Conservation (phyloP, 2,329 filamentous ascomycete genomes). For the Pseudogymnoascus sp. region DNA sequence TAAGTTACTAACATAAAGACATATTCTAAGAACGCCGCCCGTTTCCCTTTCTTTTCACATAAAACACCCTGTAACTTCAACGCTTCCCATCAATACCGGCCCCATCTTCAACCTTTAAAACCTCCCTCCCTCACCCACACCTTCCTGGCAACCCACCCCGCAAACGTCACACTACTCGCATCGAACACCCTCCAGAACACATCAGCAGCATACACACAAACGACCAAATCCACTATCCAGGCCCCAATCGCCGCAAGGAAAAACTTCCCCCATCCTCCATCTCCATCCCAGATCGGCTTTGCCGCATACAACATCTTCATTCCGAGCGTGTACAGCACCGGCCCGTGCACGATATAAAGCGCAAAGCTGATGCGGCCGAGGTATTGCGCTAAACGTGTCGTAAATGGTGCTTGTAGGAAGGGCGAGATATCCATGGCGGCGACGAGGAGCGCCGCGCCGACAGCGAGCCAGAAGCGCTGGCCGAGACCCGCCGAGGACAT, state of each 20-base stretch:
- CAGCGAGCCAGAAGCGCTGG: constrained; percentile 24
- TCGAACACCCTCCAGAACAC: constrained; percentile 52
- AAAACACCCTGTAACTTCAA: background rate
- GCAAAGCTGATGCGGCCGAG: constrained; percentile 49
- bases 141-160: constrained; percentile 37
- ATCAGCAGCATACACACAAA: constrained; percentile 46
- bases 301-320: constrained; percentile 9
- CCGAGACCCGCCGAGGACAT: constrained; percentile 11
- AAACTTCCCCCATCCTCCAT: constrained; percentile 20
- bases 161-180: constrained; percentile 40
- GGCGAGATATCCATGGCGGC: constrained; percentile 28
- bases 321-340: constrained; percentile 31
- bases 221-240: constrained; percentile 35
- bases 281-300: constrained; percentile 22
- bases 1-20: background rate
- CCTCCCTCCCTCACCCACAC: background rate
- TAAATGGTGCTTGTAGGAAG: constrained; percentile 37
- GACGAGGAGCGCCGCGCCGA: constrained; percentile 25
- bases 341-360: constrained; percentile 50
- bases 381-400: constrained; percentile 42
- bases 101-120: background rate
- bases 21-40: background rate
- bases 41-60: background rate
- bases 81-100: background rate
- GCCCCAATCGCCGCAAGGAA: constrained; percentile 26